phyloP scores from a whole-genome alignment of 148 eudicot genomes.

The Spergularia bocconei region DNA sequence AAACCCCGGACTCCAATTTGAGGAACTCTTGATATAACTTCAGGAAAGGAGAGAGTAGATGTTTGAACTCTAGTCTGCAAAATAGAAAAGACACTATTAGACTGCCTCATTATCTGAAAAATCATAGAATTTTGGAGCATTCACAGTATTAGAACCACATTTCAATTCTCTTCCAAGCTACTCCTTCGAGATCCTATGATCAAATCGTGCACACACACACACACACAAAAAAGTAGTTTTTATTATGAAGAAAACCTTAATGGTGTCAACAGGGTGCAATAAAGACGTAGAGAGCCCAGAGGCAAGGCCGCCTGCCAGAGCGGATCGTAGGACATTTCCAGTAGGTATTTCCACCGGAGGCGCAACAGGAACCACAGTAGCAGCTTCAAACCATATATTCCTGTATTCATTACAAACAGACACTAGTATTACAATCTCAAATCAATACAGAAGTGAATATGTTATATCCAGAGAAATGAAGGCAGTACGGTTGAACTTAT shows the following conservation, averaged over 20 bases:
- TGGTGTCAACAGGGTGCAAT: conserved; percentile 85
- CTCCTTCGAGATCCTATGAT: background rate
- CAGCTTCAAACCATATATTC: conserved; percentile 96
- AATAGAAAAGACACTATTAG: conserved; percentile 25
- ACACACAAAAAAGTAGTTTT: background rate
- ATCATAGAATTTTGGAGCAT: background rate
- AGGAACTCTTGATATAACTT: conserved; percentile 79
- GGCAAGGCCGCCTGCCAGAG: conserved; percentile 85
- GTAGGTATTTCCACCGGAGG: conserved; percentile 85
- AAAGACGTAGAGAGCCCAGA: conserved; percentile 84
- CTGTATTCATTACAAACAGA: conserved; percentile 38
- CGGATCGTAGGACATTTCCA: conserved; percentile 83
- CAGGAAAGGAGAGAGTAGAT: conserved; percentile 76
- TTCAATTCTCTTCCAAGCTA: background rate
- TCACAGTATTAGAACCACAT: background rate
- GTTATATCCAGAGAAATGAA: background rate
- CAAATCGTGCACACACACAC: background rate
- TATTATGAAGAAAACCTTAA: conserved; percentile 48
- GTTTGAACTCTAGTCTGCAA: conserved; percentile 91
- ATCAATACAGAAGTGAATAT: background rate
- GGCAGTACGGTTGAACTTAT: background rate
- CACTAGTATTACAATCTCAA: background rate
- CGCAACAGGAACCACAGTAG: conserved; percentile 95
- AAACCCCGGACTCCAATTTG: conserved; percentile 76
- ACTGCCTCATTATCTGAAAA: background rate